These are phyloP conservation scores for Sanghuangporus sanghuang DNA, from an alignment of 1,284 basidiomycete genomes.

Conservation along the genomic window DNA sequence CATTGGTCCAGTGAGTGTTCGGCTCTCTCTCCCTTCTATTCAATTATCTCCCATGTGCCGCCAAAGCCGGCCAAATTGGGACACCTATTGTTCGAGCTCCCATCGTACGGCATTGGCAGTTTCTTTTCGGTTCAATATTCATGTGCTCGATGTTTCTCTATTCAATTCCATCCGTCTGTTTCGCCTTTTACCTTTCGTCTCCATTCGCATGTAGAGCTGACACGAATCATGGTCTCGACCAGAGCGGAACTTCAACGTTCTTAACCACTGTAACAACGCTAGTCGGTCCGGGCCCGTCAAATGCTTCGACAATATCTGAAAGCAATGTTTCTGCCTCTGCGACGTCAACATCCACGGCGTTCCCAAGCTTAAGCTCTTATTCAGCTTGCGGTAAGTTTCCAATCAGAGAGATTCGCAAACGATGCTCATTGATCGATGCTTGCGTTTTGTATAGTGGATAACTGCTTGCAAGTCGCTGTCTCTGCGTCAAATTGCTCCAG, in stretches of 20 bases:
- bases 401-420: not conserved
- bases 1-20: conserved; percentile 3
- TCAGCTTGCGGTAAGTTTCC: conserved; percentile 26
- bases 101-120: not conserved
- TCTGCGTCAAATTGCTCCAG: conserved; percentile 25
- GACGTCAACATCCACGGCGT: conserved; percentile 24
- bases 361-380: conserved; percentile 27
- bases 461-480: conserved; percentile 25
- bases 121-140: not conserved
- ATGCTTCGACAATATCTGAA: not conserved
- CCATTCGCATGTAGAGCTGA: not conserved
- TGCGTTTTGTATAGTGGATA: conserved; percentile 20
- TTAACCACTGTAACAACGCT: conserved; percentile 12
- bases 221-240: not conserved
- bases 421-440: not conserved
- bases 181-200: not conserved
- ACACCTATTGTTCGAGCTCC: no score
- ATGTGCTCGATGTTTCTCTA: not conserved
- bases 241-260: conserved; percentile 15
- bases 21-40: not conserved
- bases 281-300: not conserved
- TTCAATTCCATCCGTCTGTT: not conserved
- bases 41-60: not conserved
- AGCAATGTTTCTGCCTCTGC: conserved; percentile 5
- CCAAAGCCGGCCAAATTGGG: no score